Base-by-base conservation (phyloP, 345 rosid species). In the Arabis hirsuta region DNA sequence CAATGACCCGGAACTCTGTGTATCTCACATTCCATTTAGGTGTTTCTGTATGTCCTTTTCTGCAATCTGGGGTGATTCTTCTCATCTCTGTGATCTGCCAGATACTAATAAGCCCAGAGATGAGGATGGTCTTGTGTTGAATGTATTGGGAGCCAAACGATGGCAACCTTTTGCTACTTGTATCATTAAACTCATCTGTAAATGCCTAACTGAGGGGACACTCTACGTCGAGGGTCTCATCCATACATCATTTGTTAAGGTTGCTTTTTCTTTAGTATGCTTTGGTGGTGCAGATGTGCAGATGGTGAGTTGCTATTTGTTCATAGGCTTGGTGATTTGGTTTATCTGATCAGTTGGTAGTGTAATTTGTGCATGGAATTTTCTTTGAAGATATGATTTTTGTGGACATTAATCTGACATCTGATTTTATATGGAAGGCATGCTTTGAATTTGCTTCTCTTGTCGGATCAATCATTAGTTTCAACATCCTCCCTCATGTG, bases 181-280 rank as follows among this genome's bases (percentile, higher is more conserved):
- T 93, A 80, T 82, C 20, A 73, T 95, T 68, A 91, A 84, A 78
- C 84, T 95, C 81, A 82, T 95, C 76, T 86, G 79, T 72, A 91
- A 84, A 83, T 95, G 96, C 86, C 65, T 91, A 64, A 84, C 95
- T 24, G 96, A 94, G 79, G 98, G 97, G 78, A 89, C 94, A 50
- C 83, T 94, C 57, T 85, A 84, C 45, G 96, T 91, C 58, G 96
- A 88, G 77, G 99, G 96, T 51, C 89, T 91, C 61, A 61, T 89
- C 74, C 85, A 77, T 73, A 71, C 84, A 57, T 80, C 96, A 62
- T 81, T 81, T 82, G 82, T 89, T 64, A 82, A 81, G 51, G 87
- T 88, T 56, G 85, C 84, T 6, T 91, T 87, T 83, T 87, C 96
- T 65, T 76, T 94, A 46, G 76, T 94, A 73, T 85, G 96, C 63